Evolutionary conservation across 768 basidiomycete genomes (phyloP).

Genomic region (Lanmaoa pseudosensibilis): DNA sequence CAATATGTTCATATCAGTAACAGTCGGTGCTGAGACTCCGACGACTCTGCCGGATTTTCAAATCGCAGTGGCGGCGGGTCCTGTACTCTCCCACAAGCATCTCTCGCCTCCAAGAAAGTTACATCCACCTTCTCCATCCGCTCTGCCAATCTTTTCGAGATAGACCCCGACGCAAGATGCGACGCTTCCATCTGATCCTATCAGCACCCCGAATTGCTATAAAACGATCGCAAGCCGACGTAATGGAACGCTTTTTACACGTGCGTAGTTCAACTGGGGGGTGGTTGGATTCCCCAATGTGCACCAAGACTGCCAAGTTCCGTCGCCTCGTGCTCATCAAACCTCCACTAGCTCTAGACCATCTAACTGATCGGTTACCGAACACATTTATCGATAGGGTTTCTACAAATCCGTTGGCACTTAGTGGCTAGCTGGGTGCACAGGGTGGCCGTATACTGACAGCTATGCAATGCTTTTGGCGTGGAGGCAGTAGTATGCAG

Average conservation of each 20-base stretch:
- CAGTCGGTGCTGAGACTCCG: background rate
- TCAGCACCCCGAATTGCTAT: background rate
- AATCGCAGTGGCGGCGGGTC: background rate
- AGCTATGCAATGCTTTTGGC: constrained; percentile 4
- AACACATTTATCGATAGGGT: background rate
- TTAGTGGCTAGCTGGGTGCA: background rate
- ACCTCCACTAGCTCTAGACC: background rate
- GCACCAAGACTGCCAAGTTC: background rate
- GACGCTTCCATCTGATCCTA: background rate
- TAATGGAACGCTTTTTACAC: background rate
- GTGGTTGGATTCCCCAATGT: background rate
- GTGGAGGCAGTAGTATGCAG: constrained; percentile 11
- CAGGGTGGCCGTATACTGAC: background rate
- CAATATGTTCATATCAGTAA: background rate
- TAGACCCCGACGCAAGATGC: background rate
- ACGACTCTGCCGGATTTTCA: background rate
- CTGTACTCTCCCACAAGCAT: background rate
- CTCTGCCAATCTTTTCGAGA: background rate
- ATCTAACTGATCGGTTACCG: background rate
- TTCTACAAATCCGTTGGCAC: background rate
- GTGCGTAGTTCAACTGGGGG: background rate
- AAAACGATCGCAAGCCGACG: background rate
- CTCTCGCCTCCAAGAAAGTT: background rate
- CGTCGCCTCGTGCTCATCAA: background rate
- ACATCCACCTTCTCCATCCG: background rate